These are phyloP conservation scores for Termitomyces sp. DNA, from an alignment of 768 basidiomycete genomes.

Conservation along the genomic window DNA sequence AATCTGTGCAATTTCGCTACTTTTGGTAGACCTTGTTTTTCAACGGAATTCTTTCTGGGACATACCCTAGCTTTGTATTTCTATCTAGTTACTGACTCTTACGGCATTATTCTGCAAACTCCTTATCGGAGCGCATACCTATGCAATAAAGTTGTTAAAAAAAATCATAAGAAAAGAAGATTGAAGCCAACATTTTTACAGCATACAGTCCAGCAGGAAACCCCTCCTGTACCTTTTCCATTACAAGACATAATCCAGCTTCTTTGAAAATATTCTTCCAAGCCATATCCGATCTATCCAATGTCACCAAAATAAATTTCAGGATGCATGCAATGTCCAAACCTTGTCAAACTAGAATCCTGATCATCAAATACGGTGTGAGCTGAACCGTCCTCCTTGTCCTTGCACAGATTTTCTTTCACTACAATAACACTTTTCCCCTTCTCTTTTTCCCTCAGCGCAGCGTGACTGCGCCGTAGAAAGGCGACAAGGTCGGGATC, in stretches of 20 bases:
- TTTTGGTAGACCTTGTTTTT: not conserved
- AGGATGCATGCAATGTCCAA: not conserved
- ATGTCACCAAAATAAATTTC: slow-evolving; percentile 5
- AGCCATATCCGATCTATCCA: slow-evolving; percentile 67
- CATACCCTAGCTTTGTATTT: slow-evolving; percentile 8
- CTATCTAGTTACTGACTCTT: slow-evolving; percentile 1
- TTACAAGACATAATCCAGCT: slow-evolving; percentile 67
- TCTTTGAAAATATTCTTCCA: slow-evolving; percentile 74
- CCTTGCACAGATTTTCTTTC: slow-evolving; percentile 85
- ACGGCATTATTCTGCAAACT: not conserved
- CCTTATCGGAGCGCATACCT: slow-evolving; percentile 56
- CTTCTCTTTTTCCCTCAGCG: slow-evolving; percentile 44
- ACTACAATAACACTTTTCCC: slow-evolving; percentile 66
- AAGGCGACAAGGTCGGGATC: slow-evolving; percentile 76
- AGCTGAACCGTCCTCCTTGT: slow-evolving; percentile 42
- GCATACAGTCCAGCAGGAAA: slow-evolving; percentile 75
- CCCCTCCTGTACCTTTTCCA: slow-evolving; percentile 77
- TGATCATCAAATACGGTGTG: slow-evolving; percentile 68
- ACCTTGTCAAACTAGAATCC: slow-evolving; percentile 92
- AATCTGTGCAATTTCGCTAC: not conserved
- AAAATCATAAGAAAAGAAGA: not conserved
- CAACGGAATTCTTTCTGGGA: not conserved
- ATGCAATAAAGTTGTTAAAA: slow-evolving; percentile 1
- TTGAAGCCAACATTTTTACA: slow-evolving; percentile 71
- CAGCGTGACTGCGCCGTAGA: slow-evolving; percentile 53